A percentile compares a stretch with the other conserved stretches of the same genome.
These are phyloP conservation scores for Atractiella rhizophila DNA, from an alignment of 768 basidiomycete genomes.

Conservation along the genomic window DNA sequence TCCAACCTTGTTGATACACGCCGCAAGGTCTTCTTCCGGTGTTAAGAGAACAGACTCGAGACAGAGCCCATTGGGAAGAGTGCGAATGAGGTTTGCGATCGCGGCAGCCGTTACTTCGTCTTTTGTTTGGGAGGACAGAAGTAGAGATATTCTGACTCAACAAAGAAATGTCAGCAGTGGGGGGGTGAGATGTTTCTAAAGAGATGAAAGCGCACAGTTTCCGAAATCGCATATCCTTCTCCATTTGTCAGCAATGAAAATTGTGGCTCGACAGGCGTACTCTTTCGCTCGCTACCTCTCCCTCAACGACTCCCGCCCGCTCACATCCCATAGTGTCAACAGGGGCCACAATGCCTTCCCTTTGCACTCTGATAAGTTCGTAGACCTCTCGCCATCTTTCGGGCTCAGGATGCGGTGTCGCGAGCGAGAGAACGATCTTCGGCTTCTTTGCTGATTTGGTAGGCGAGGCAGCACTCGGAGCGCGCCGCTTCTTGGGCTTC, in stretches of 20 bases:
- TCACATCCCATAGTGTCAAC: conserved; percentile 86
- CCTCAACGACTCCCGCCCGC: conserved; percentile 16
- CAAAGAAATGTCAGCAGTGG: no score
- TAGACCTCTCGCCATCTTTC: conserved; percentile 43
- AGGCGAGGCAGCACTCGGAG: not conserved
- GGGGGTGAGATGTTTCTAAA: conserved; percentile 61
- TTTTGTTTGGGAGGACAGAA: conserved; percentile 89
- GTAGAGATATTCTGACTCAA: conserved; percentile 78
- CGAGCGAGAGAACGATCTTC: conserved; percentile 8
- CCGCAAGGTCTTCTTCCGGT: conserved; percentile 29
- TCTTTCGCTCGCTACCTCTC: conserved; percentile 21
- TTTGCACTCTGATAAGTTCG: conserved; percentile 20
- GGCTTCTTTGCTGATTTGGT: not conserved
- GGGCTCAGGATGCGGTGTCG: conserved; percentile 41
- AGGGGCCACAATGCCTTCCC: conserved; percentile 40
- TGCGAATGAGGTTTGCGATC: conserved; percentile 40
- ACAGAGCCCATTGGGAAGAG: conserved; percentile 54
- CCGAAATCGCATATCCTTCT: conserved; percentile 3
- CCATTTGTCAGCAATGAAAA: not conserved
- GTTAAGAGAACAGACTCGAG: conserved; percentile 44
- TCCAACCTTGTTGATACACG: conserved; percentile 66
- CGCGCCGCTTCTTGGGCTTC: no score
- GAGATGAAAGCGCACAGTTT: not conserved
- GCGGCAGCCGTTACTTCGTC: conserved; percentile 32
- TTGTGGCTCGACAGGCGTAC: conserved; percentile 7